Evolutionary conservation across 495 filamentous ascomycete genomes (phyloP).

Genomic region (Aspergillus biplanus): DNA sequence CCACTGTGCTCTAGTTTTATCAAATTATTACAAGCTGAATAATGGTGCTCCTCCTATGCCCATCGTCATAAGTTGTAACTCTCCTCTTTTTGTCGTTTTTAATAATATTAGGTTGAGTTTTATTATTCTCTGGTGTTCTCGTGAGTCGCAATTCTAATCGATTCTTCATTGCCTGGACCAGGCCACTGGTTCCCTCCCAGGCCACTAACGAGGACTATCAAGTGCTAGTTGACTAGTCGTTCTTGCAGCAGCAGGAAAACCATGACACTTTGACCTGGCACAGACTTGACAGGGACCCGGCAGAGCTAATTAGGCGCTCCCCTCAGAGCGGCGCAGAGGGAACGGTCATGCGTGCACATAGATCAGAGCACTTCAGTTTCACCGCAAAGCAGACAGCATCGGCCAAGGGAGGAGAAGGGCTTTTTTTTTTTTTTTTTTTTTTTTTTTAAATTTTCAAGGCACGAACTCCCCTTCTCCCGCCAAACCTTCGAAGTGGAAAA

Average conservation of each 20-base stretch:
- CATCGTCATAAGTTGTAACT: too few species aligned
- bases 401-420: conserved; percentile 11
- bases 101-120: background rate
- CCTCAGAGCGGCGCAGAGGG: conserved; percentile 30
- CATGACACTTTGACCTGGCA: conserved; percentile 11
- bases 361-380: conserved; percentile 31
- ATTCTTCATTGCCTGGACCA: conserved; percentile 9
- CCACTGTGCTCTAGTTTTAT: too few species aligned
- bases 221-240: conserved; percentile 10
- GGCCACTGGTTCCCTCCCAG: conserved; percentile 23
- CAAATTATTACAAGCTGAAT: too few species aligned
- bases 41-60: too few species aligned
- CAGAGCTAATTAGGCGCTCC: conserved; percentile 38
- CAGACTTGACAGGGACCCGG: conserved; percentile 26
- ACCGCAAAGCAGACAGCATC: conserved; percentile 25
- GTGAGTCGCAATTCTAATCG: conserved; percentile 16
- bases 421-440: conserved; percentile 7
- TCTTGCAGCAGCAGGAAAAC: background rate
- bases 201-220: conserved; percentile 17
- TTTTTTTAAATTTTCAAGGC: too few species aligned
- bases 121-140: conserved; percentile 2
- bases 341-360: conserved; percentile 48
- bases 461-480: too few species aligned
- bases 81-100: background rate
- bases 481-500: too few species aligned